Evolutionary conservation across 2,329 filamentous ascomycete genomes (phyloP).

Genomic region (Rhexocercosporidium sp.): DNA sequence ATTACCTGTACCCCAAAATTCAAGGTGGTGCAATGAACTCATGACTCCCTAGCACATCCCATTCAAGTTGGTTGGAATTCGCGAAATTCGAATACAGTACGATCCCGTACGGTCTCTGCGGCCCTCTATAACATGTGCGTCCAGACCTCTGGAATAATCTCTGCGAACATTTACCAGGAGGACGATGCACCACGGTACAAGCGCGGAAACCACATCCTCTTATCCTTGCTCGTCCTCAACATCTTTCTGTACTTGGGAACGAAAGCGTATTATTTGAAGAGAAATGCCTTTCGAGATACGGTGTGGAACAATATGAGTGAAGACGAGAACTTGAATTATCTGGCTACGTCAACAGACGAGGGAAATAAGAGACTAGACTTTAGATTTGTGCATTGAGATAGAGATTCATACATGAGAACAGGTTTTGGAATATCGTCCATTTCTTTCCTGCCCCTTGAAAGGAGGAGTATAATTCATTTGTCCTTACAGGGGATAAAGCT

Average conservation of each 20-base stretch:
- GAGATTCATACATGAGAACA: not conserved
- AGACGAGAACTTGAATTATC: constrained; percentile 53
- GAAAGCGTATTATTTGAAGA: constrained; percentile 53
- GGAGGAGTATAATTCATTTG: not conserved
- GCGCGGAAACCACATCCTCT: constrained; percentile 58
- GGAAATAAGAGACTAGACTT: constrained; percentile 46
- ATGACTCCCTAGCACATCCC: constrained; percentile 46
- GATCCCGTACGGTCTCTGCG: constrained; percentile 65
- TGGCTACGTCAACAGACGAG: constrained; percentile 47
- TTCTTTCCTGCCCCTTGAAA: not conserved
- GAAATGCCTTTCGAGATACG: constrained; percentile 48
- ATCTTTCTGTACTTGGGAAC: constrained; percentile 43
- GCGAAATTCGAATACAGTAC: constrained; percentile 65
- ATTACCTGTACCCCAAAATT: not conserved
- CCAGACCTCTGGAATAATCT: constrained; percentile 48
- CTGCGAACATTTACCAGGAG: constrained; percentile 47
- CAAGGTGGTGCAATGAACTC: too few relatives aligned
- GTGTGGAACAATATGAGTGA: constrained; percentile 51
- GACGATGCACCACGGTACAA: constrained; percentile 54
- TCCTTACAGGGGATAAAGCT: not conserved
- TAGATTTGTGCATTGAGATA: constrained; percentile 27
- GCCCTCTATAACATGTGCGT: constrained; percentile 65
- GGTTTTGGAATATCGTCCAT: not conserved
- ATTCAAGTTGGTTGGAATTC: constrained; percentile 56
- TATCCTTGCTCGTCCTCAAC: constrained; percentile 51